phyloP scores from a whole-genome alignment of 495 filamentous ascomycete species.

The Neurospora tetraspora region DNA sequence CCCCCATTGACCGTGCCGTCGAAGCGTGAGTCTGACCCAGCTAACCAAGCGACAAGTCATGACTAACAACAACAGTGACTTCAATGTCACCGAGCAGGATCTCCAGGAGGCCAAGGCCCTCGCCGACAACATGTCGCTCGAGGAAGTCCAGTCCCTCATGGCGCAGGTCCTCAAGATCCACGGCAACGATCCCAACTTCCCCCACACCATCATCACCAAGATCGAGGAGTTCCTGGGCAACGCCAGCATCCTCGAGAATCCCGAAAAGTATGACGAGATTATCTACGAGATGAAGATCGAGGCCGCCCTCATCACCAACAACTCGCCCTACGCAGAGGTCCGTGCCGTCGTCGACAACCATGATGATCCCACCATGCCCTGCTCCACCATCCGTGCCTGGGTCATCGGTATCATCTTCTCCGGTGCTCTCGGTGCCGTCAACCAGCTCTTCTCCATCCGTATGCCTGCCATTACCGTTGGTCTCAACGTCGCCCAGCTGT shows the following conservation, averaged over 20 bases:
- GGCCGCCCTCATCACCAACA: slow-evolving; percentile 30
- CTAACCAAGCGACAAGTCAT: background rate
- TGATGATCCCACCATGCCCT: slow-evolving; percentile 24
- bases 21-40: slow-evolving; percentile 1
- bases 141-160: slow-evolving; percentile 19
- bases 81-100: slow-evolving; percentile 20
- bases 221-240: slow-evolving; percentile 27
- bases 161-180: slow-evolving; percentile 24
- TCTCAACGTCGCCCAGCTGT: slow-evolving; percentile 27
- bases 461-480: slow-evolving; percentile 21
- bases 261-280: slow-evolving; percentile 19
- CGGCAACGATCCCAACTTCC: slow-evolving; percentile 29
- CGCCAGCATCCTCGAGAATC: slow-evolving; percentile 15
- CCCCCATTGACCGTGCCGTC: slow-evolving; percentile 1
- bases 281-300: slow-evolving; percentile 34
- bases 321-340: slow-evolving; percentile 38
- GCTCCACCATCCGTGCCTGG: slow-evolving; percentile 27
- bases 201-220: slow-evolving; percentile 19
- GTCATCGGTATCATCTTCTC: slow-evolving; percentile 26
- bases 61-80: slow-evolving; percentile 1
- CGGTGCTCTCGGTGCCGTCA: slow-evolving; percentile 22
- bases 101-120: slow-evolving; percentile 16
- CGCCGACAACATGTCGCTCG: slow-evolving; percentile 16
- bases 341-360: slow-evolving; percentile 36
- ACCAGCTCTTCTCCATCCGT: slow-evolving; percentile 30